Base-by-base conservation (phyloP, 768 basidiomycete genomes). In the Cyathus striatus region DNA sequence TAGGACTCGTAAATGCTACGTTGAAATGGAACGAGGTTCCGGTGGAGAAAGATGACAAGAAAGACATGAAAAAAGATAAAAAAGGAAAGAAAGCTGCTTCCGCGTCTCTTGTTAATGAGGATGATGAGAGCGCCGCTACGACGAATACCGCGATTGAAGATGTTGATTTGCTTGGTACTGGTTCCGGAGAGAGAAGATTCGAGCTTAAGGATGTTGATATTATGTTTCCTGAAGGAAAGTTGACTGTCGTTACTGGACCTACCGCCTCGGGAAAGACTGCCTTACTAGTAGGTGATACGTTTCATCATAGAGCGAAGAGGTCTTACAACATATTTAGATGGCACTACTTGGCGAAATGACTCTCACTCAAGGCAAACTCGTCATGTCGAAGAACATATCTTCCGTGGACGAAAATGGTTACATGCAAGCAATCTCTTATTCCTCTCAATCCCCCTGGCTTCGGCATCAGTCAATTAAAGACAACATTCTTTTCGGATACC, bases 251-350 rank as follows among this genome's bases (percentile, higher is more conserved):
- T 42, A 83, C 83, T 17, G 86, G 85, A 1, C 86, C 88, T 0
- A 90, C 88, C 4, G 90, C 87, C 4, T 79, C 80, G 30, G 90
- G 90, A 1, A 93, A 93, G 65, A 88, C 84, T 0, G 87, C 89
- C 0, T 60, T 90, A 2, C 68, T 91, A 41, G 82, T 82, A 50
- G 27, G 77, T 59, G 2, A 7, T 2, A 9, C 18, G 27, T n/a
- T n/a, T 42, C 24, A 42, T 20, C 23, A 16, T 35, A 38, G 9
- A 16, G 16, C 12, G 24, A 7, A 10, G 7, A 10, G 16, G 26
- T 32, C 12, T 7, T 6, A 27, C 32, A 18, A 6, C 13, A 14
- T 32, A 6, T 43, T 9, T 18, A 83, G 81, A 76, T 84, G 79
- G 81, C 83, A 3, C 62, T 84, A 9, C 70, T 86, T 1, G 85